Base-by-base conservation (phyloP, 1,284 basidiomycete genomes). In the Trichosporon coremiiforme region DNA sequence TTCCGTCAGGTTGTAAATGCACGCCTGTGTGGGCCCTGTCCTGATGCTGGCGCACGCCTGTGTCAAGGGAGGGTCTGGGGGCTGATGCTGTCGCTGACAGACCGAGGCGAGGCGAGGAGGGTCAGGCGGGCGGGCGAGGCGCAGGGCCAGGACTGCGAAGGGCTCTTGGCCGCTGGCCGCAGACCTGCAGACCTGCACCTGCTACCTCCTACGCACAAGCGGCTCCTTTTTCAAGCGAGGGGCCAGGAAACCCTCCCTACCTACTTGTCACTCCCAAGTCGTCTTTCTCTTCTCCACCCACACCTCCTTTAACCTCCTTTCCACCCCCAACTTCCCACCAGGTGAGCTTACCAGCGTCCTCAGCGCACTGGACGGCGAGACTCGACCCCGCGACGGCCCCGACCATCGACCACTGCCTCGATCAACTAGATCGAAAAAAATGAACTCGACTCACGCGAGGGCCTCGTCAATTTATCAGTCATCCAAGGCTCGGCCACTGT, bases 331-430 rank as follows among this genome's bases (percentile, higher is more conserved):
- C 50, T 53, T 53, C 9, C 50, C 50, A 53, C n/a, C 35, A 62
- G 57, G 66, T 67, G 57, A 67, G 66, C 41, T 45, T 45, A 53
- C 9, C 50, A 53, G 50, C 50, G 22, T 53, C 50, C 50, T 7
- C 36, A 13, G 38, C 64, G 36, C 36, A 45, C 45, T 38, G 20
- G 36, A 41, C 38, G 29, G 50, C 50, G 20, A 20, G 50, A 22
- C 50, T 22, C 50, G 50, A 53, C 50, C 22, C 20, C 9, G 50
- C 50, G 12, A 10, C 50, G n/a, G 10, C 22, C 20, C 20, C 50
- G 50, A 22, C 50, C 20, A 53, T 17, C 50, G 22, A 25, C 12
- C 20, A 2, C 9, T 9, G 9, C 50, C 50, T 22, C 4, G 41
- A 25, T 53, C 7, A 10, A 10, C 22, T 17, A 20, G 50, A 6